Percentiles rank a stretch among this genome's conserved stretches.
phyloP scores from a whole-genome alignment of 2,329 filamentous ascomycete genomes.

The Fusarium protoensiforme region DNA sequence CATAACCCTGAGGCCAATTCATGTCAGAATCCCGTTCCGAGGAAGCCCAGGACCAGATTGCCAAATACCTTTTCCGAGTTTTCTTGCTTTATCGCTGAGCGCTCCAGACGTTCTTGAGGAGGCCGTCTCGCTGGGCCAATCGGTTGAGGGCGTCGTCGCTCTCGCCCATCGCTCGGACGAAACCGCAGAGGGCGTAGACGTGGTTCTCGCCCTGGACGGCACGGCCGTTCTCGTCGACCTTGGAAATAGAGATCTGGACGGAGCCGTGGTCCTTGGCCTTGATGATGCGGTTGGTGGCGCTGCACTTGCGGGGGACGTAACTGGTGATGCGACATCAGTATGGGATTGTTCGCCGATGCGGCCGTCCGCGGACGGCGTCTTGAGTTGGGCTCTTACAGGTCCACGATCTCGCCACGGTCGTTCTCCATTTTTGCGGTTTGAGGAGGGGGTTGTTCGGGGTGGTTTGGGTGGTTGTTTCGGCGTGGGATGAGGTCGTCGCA shows the following conservation, averaged over 20 bases:
- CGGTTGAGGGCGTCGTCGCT: constrained; percentile 96
- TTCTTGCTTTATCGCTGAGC: constrained; percentile 67
- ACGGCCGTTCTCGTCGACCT: constrained; percentile 99
- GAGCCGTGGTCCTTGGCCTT: constrained; percentile 99
- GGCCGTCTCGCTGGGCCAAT: constrained; percentile 93
- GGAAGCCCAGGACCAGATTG: constrained; percentile 39
- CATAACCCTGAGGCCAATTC: constrained; percentile 41
- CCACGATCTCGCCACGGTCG: constrained; percentile 99
- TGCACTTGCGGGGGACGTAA: constrained; percentile 99
- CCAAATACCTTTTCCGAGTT: constrained; percentile 39
- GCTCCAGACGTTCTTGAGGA: constrained; percentile 97
- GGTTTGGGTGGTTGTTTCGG: constrained; percentile 45
- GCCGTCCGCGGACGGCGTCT: constrained; percentile 1
- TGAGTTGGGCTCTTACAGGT: constrained; percentile 77
- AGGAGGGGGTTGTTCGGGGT: constrained; percentile 42
- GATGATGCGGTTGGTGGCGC: constrained; percentile 99
- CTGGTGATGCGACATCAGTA: constrained; percentile 59
- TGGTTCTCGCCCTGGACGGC: constrained; percentile 95
- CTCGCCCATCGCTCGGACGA: constrained; percentile 98
- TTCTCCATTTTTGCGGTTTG: constrained; percentile 89
- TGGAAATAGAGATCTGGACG: constrained; percentile 96
- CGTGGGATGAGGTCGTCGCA: constrained; percentile 46
- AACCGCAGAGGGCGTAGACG: constrained; percentile 96
- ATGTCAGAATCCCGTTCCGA: constrained; percentile 41
- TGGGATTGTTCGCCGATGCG: constrained; percentile 21